phyloP scores from a whole-genome alignment of 441 rosid genomes.

The Lepidium campestre region DNA sequence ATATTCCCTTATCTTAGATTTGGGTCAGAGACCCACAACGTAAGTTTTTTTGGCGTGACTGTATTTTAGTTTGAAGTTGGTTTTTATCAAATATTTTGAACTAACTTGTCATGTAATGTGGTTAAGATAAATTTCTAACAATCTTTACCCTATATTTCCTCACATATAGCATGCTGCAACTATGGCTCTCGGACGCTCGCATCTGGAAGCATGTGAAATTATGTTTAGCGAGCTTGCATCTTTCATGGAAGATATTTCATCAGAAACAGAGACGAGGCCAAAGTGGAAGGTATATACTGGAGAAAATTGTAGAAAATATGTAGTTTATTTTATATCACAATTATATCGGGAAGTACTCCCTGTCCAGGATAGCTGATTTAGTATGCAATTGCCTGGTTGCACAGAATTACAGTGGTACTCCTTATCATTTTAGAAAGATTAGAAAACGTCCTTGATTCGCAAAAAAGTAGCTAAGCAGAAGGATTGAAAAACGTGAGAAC shows the following conservation, averaged over 20 bases:
- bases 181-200: constrained; percentile 98
- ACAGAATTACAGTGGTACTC: background rate
- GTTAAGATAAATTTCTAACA: background rate
- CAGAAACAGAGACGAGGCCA: constrained; percentile 91
- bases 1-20: constrained; percentile 85
- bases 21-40: constrained; percentile 87
- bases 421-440: background rate
- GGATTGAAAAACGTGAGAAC: constrained; percentile 1
- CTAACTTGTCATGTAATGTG: background rate
- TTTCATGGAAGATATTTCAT: constrained; percentile 91
- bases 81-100: background rate
- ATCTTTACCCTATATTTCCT: constrained; percentile 3
- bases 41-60: constrained; percentile 34
- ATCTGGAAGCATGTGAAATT: constrained; percentile 95
- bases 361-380: background rate
- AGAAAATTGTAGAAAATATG: constrained; percentile 15
- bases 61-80: background rate
- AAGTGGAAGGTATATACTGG: constrained; percentile 87
- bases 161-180: constrained; percentile 86
- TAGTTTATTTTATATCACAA: background rate
- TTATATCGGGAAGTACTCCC: constrained; percentile 4
- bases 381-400: constrained; percentile 7
- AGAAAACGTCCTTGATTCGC: background rate
- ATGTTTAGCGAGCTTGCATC: constrained; percentile 93
- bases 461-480: constrained; percentile 1